Percentiles rank a stretch among this genome's conserved stretches.
Evolutionary conservation across 345 rosid species (phyloP).

Genomic region (Eucalyptus globulus): DNA sequence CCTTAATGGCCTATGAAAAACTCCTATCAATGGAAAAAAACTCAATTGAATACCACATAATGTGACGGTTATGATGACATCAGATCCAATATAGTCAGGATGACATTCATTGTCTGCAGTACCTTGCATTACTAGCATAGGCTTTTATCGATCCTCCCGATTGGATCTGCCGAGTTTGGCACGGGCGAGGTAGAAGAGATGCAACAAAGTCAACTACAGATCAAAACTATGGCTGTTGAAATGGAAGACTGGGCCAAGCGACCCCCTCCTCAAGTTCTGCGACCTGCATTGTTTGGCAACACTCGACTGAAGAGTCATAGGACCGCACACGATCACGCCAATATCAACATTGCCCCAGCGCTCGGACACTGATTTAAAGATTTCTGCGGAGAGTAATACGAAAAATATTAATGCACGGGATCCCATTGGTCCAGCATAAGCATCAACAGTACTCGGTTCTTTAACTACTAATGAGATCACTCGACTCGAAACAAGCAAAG

Average conservation of each 20-base stretch:
- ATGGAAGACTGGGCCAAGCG: slow-evolving; percentile 45
- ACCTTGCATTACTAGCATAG: not conserved
- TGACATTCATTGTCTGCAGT: not conserved
- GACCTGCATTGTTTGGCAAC: slow-evolving; percentile 77
- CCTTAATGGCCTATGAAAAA: not conserved
- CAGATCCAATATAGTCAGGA: not conserved
- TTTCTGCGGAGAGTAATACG: slow-evolving; percentile 23
- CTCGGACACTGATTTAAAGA: slow-evolving; percentile 30
- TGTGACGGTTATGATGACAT: not conserved
- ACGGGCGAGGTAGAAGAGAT: not conserved
- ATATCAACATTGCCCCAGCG: slow-evolving; percentile 64
- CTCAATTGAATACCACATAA: not conserved
- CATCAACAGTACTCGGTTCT: not conserved
- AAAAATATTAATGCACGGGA: not conserved
- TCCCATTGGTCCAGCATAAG: not conserved
- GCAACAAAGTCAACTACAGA: slow-evolving; percentile 13
- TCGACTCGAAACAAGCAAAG: not conserved
- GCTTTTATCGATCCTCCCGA: not conserved
- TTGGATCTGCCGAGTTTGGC: not conserved
- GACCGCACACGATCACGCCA: slow-evolving; percentile 82
- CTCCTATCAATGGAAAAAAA: not conserved
- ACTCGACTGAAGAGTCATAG: slow-evolving; percentile 51
- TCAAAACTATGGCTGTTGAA: slow-evolving; percentile 77
- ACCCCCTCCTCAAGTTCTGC: slow-evolving; percentile 26
- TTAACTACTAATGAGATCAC: not conserved